Conservation (phyloP, 2,329 filamentous ascomycete species). For the Colletotrichum zoysiae region DNA sequence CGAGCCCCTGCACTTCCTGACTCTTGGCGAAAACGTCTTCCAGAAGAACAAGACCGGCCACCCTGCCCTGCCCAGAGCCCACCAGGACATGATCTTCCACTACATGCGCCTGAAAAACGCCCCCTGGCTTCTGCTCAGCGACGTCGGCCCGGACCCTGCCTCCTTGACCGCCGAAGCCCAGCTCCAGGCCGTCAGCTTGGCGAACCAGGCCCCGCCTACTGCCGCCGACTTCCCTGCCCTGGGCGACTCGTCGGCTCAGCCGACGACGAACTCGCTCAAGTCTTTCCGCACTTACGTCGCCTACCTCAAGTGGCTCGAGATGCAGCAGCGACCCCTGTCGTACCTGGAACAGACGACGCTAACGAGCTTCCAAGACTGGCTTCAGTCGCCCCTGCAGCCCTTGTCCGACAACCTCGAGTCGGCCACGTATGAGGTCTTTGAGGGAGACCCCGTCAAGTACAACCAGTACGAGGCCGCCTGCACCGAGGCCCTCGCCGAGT, state of each 20-base stretch:
- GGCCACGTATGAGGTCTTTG: constrained; percentile 97
- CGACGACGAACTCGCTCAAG: constrained; percentile 43
- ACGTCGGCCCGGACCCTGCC: constrained; percentile 64
- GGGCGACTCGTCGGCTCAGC: constrained; percentile 66
- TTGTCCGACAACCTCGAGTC: constrained; percentile 97
- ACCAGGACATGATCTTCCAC: constrained; percentile 71
- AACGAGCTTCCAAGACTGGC: constrained; percentile 85
- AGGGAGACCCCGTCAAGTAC: constrained; percentile 98
- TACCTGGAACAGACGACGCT: constrained; percentile 65
- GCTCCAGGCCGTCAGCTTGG: constrained; percentile 35
- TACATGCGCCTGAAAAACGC: constrained; percentile 75
- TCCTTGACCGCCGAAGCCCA: constrained; percentile 34
- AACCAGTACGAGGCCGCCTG: constrained; percentile 93
- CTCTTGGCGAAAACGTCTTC: constrained; percentile 66
- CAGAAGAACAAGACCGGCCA: constrained; percentile 71
- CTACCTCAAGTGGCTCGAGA: constrained; percentile 88
- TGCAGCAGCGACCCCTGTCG: constrained; percentile 76
- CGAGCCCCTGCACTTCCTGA: constrained; percentile 74
- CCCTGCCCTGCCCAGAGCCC: constrained; percentile 70
- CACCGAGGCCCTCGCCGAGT: constrained; percentile 83
- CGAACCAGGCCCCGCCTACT: constrained; percentile 53
- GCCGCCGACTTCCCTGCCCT: constrained; percentile 75
- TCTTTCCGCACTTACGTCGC: constrained; percentile 67
- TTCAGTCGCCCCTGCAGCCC: constrained; percentile 94
- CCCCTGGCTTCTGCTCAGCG: constrained; percentile 74